phyloP scores from a whole-genome alignment of 2,329 filamentous ascomycete species.

The Penicillium sp. region DNA sequence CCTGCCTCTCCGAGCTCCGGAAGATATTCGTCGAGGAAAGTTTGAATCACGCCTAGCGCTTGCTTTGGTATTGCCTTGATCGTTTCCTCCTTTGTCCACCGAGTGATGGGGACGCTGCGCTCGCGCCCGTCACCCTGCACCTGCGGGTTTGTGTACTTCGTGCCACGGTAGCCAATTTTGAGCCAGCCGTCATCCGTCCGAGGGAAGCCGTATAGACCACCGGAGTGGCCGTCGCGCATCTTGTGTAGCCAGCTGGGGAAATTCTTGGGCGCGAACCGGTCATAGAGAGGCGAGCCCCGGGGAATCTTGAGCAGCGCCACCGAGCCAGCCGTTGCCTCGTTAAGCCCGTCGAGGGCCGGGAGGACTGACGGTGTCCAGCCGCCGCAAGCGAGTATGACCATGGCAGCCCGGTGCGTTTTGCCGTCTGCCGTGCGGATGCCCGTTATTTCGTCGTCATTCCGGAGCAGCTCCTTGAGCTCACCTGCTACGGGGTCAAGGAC shows the following conservation, averaged over 20 bases:
- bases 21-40: constrained; percentile 39
- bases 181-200: constrained; percentile 41
- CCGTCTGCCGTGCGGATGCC: constrained; percentile 42
- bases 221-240: constrained; percentile 31
- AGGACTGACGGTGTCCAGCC: constrained; percentile 44
- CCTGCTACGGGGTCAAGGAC: constrained; percentile 35
- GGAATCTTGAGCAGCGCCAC: constrained; percentile 47
- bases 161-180: constrained; percentile 51
- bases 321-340: constrained; percentile 49
- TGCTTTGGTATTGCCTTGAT: constrained; percentile 24
- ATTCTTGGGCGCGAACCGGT: constrained; percentile 38
- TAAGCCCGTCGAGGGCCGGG: constrained; percentile 38
- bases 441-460: constrained; percentile 19
- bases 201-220: constrained; percentile 50
- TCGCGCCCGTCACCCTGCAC: constrained; percentile 33
- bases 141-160: constrained; percentile 48
- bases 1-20: constrained; percentile 40
- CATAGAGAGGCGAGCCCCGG: constrained; percentile 31
- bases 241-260: constrained; percentile 47
- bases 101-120: constrained; percentile 40
- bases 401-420: constrained; percentile 25
- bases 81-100: constrained; percentile 25
- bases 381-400: constrained; percentile 42
- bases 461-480: constrained; percentile 25
- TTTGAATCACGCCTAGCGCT: constrained; percentile 24